Conservation (phyloP, 345 rosid genomes). For the Eucalyptus sp. region DNA sequence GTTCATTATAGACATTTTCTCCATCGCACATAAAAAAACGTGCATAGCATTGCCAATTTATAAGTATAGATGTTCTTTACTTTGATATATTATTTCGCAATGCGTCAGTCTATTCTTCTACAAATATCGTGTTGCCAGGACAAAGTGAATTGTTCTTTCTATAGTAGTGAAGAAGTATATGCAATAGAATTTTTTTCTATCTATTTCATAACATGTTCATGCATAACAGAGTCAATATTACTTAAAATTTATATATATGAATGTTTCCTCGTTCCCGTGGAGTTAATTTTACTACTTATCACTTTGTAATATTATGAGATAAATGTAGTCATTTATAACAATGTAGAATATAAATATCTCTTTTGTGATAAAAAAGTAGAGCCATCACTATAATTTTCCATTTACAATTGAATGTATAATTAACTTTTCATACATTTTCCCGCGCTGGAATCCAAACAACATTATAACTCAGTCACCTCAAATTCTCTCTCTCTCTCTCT, state of each 20-base stretch:
- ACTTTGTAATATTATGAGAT: not conserved
- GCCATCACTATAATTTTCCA: not conserved
- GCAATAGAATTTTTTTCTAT: not conserved
- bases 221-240: not conserved
- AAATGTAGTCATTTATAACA: not conserved
- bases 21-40: not conserved
- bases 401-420: not conserved
- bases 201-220: not conserved
- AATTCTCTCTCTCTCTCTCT: not conserved
- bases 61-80: not conserved
- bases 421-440: not conserved
- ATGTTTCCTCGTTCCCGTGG: not conserved
- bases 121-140: not conserved
- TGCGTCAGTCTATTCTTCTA: not conserved
- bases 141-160: not conserved
- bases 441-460: not conserved
- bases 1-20: not conserved
- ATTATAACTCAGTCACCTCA: not conserved
- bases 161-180: not conserved
- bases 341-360: not conserved
- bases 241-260: not conserved
- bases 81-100: not conserved
- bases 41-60: not conserved
- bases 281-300: not conserved
- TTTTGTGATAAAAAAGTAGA: not conserved